These are phyloP conservation scores for Knufia fluminis DNA, from an alignment of 2,329 filamentous ascomycete species.

Conservation along the genomic window DNA sequence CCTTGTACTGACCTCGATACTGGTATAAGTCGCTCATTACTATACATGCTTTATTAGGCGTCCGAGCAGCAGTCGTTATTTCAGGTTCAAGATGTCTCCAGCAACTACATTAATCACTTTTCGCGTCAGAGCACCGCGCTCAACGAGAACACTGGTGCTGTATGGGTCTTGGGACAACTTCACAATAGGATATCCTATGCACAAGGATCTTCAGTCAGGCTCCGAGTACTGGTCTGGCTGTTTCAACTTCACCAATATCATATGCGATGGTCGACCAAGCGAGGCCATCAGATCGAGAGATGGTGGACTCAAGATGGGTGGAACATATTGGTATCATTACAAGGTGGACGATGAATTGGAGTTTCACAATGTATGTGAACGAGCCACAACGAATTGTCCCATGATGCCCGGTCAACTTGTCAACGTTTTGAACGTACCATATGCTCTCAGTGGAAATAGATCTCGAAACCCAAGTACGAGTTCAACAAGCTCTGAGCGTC, in stretches of 20 bases:
- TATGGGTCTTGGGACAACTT: conserved; percentile 97
- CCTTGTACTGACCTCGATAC: neutral
- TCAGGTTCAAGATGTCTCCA: conserved; percentile 9
- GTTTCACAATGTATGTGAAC: conserved; percentile 61
- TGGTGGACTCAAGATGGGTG: conserved; percentile 82
- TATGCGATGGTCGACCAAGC: conserved; percentile 61
- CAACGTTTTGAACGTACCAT: conserved; percentile 74
- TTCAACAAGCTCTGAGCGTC: conserved; percentile 51
- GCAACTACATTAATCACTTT: conserved; percentile 27
- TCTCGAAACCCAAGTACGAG: conserved; percentile 57
- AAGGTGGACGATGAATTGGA: conserved; percentile 71
- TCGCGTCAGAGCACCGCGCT: conserved; percentile 30
- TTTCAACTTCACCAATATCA: conserved; percentile 75
- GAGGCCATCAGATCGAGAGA: conserved; percentile 48
- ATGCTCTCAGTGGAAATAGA: conserved; percentile 47
- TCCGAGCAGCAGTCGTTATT: neutral
- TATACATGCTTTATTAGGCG: neutral
- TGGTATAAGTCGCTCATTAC: neutral
- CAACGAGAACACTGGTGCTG: conserved; percentile 58
- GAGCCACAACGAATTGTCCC: conserved; percentile 70
- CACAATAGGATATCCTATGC: conserved; percentile 65
- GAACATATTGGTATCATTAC: conserved; percentile 93
- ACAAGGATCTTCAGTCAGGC: conserved; percentile 66
- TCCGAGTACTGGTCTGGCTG: conserved; percentile 76
- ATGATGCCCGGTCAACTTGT: conserved; percentile 79